Base-by-base conservation (phyloP, 768 basidiomycete genomes). In the Cubamyces sp. region DNA sequence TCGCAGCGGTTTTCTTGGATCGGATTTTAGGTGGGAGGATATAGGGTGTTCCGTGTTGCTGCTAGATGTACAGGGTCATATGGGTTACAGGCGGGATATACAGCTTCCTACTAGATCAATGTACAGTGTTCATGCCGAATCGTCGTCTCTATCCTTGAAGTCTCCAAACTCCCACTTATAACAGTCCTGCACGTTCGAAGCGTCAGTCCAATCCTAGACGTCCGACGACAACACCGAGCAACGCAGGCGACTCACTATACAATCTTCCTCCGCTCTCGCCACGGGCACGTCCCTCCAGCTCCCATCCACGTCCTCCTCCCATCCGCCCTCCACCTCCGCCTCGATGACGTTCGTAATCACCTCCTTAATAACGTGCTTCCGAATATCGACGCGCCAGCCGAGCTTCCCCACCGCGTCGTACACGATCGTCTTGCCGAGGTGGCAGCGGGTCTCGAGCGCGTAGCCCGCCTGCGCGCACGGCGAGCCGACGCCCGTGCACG, bases 111-210 rank as follows among this genome's bases (percentile, higher is more conserved):
- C 14, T 50, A 34, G 18, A 42, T 6, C 16, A 62, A 43, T 39
- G 55, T 63, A 60, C 61, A 64, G 26, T 30, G 5, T 55, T 23
- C 46, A 56, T 53, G 48, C 47, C 55, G 45, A 46, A 39, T 26
- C 53, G 26, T 58, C 53, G 26, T 58, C 55, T 45, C 41, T 25
- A 46, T 75, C 64, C 65, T 79, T 77, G 74, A 75, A 83, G 54
- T 79, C 71, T 7, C 82, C 81, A 56, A 90, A 92, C 60, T 89
- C 85, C 90, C 90, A 91, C 68, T 87, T 88, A 73, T 76, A 87
- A 74, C 90, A 91, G 60, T 91, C 90, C 90, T 91, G 66, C 8
- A 28, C 28, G 53, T 19, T 34, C 42, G 30, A 50, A 57, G 25
- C 30, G 25, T 40, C 54, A 50, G n/a, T 19, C 74, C 11, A 34